Base-by-base conservation (phyloP, 2,329 filamentous ascomycete genomes). In the Fusarium sulawesiense region DNA sequence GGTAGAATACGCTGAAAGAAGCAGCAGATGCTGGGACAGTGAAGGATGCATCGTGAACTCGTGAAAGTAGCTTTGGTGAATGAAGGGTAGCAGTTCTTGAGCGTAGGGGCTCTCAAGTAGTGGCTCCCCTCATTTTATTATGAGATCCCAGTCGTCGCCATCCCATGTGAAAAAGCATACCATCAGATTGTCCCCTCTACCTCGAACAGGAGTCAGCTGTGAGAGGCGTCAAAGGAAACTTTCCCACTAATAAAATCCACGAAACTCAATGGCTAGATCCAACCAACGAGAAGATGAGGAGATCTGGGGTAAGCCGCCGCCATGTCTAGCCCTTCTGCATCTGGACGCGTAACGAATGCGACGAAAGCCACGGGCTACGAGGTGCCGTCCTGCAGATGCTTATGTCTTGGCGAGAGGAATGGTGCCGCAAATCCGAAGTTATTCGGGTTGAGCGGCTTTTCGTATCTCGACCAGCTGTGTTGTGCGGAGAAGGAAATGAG, bases 251-350 rank as follows among this genome's bases (percentile, higher is more conserved):
- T 13, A 29, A 66, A 18, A 9, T 18, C 37, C 37, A 18, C 44
- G 23, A 47, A 66, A 58, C 42, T 51, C 42, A 54, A 41, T 63
- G 47, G 50, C 9, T 20, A 23, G 13, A 53, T 23, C 32, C 61
- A 56, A 27, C 64, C 64, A 67, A 50, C 46, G 53, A 37, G 41
- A 27, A 32, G 12, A 27, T 25, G 16, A 21, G 10, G 16, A 25
- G 21, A 34, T 16, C 42, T 42, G 32, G 50, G 25, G 25, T 46
- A 30, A 47, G 42, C 41, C 16, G 41, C 7, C 23, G 34, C 56
- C 23, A 46, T 47, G 32, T 25, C 32, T 59, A 29, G 27, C 9
- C 4, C n/a, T 29, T 20, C 11, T 16, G 23, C 18, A 51, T 41
- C 21, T 27, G 29, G 32, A 37, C 13, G n/a, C 23, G 14, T 8